A percentile compares a stretch with the other conserved stretches of the same genome.
Evolutionary conservation across 2,329 filamentous ascomycete genomes (phyloP).

Genomic region (Dothideomycetes sp.): DNA sequence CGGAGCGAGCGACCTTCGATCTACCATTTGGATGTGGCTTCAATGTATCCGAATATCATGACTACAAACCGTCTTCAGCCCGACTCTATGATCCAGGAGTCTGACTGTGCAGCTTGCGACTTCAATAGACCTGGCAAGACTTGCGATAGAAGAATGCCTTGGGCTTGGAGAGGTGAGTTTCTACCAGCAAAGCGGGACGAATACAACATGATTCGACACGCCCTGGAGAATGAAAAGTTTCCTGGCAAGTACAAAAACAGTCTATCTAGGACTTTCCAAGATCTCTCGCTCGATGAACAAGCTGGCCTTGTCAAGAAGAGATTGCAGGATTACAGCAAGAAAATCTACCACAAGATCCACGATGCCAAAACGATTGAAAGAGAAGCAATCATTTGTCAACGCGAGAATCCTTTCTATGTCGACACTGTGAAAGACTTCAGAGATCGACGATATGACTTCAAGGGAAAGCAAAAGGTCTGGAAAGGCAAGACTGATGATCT

Average conservation of each 20-base stretch:
- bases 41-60: slow-evolving; percentile 99
- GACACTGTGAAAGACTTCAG: slow-evolving; percentile 92
- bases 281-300: slow-evolving; percentile 74
- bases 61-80: slow-evolving; percentile 95
- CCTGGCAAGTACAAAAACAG: slow-evolving; percentile 66
- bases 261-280: slow-evolving; percentile 64
- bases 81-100: slow-evolving; percentile 97
- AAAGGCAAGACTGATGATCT: slow-evolving; percentile 88
- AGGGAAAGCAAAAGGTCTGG: slow-evolving; percentile 96
- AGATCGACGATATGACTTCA: slow-evolving; percentile 96
- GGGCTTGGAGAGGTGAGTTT: slow-evolving; percentile 97
- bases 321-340: slow-evolving; percentile 86
- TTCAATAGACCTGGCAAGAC: slow-evolving; percentile 97
- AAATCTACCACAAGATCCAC: slow-evolving; percentile 99
- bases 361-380: slow-evolving; percentile 85
- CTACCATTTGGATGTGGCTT: slow-evolving; percentile 96
- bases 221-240: slow-evolving; percentile 84
- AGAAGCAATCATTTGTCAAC: slow-evolving; percentile 95
- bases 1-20: slow-evolving; percentile 79
- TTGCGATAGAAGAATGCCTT: slow-evolving; percentile 86
- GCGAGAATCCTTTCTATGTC: slow-evolving; percentile 97
- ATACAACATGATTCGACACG: slow-evolving; percentile 96
- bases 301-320: slow-evolving; percentile 71
- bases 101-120: slow-evolving; percentile 92
- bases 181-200: slow-evolving; percentile 92